Evolutionary conservation across 2,329 filamentous ascomycete genomes (phyloP).

Genomic region (Paraconiothyrium sp.): DNA sequence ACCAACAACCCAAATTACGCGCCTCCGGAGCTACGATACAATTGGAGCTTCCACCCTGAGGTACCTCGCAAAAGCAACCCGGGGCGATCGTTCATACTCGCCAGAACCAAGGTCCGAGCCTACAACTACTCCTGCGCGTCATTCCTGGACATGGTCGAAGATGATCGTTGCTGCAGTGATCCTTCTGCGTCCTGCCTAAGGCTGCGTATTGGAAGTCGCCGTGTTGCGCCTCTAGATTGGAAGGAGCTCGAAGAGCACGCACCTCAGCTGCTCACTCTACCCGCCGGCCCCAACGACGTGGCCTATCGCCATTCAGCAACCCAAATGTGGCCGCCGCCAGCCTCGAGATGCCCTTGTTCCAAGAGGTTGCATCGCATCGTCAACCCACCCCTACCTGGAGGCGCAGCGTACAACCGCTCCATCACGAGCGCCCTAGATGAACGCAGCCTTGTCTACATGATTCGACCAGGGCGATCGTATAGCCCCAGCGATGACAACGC

Average conservation of each 20-base stretch:
- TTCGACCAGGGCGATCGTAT: slow-evolving; percentile 36
- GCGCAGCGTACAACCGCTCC: slow-evolving; percentile 21
- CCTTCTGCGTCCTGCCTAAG: slow-evolving; percentile 53
- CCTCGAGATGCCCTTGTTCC: slow-evolving; percentile 38
- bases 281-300: slow-evolving; percentile 24
- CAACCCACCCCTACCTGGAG: slow-evolving; percentile 34
- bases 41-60: slow-evolving; percentile 59
- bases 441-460: slow-evolving; percentile 46
- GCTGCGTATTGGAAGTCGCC: slow-evolving; percentile 61
- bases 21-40: slow-evolving; percentile 49
- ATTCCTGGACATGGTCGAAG: slow-evolving; percentile 69
- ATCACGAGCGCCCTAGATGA: slow-evolving; percentile 45
- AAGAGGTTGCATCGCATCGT: slow-evolving; percentile 43
- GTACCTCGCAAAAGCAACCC: slow-evolving; percentile 56
- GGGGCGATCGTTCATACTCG: slow-evolving; percentile 59
- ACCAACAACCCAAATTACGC: slow-evolving; percentile 52
- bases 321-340: slow-evolving; percentile 47
- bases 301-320: slow-evolving; percentile 41
- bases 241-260: slow-evolving; percentile 10
- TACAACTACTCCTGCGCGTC: slow-evolving; percentile 65
- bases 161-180: slow-evolving; percentile 52
- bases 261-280: slow-evolving; percentile 9
- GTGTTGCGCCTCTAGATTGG: slow-evolving; percentile 39
- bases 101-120: slow-evolving; percentile 63
- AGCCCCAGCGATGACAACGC: slow-evolving; percentile 27